Conservation (phyloP, 1,284 basidiomycete species). For the Sphaerobolus stellatus region DNA sequence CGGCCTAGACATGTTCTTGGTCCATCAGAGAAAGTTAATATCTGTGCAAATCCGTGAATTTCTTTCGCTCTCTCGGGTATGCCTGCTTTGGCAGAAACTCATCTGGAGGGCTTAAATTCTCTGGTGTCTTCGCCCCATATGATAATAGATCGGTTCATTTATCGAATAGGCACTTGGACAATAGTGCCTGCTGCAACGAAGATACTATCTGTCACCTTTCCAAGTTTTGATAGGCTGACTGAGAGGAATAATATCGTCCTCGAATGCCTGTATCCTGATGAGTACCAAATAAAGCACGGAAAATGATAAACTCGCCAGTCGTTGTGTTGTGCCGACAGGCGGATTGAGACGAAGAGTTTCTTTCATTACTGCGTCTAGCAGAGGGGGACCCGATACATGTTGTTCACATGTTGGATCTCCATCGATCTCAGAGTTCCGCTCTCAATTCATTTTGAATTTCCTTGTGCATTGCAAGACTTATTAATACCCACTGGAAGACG, state of each 20-base stretch:
- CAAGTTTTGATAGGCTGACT: not conserved
- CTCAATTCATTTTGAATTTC: too few species aligned
- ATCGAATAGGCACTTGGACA: not conserved
- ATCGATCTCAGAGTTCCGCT: too few species aligned
- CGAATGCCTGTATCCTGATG: slow-evolving; percentile 31
- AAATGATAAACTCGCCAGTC: too few species aligned
- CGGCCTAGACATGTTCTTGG: slow-evolving; percentile 43
- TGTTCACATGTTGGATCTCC: too few species aligned
- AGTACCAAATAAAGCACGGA: slow-evolving; percentile 50
- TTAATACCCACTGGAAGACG: too few species aligned
- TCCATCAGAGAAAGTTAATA: slow-evolving; percentile 9
- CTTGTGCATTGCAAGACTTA: too few species aligned
- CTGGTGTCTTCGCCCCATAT: slow-evolving; percentile 1
- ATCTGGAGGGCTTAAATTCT: not conserved
- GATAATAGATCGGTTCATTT: not conserved
- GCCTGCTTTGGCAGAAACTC: not conserved
- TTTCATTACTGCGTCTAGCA: too few species aligned
- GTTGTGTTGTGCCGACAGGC: too few species aligned
- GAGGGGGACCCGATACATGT: too few species aligned
- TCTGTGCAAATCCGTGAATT: not conserved
- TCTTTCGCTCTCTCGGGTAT: slow-evolving; percentile 1
- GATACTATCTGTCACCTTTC: not conserved
- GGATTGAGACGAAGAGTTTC: too few species aligned
- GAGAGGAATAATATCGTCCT: slow-evolving; percentile 21
- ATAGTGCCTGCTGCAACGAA: not conserved